Percentiles rank a stretch among this genome's conserved stretches.
Conservation (phyloP, 73 alveolate species). For the Paramecium octaurelia region DNA sequence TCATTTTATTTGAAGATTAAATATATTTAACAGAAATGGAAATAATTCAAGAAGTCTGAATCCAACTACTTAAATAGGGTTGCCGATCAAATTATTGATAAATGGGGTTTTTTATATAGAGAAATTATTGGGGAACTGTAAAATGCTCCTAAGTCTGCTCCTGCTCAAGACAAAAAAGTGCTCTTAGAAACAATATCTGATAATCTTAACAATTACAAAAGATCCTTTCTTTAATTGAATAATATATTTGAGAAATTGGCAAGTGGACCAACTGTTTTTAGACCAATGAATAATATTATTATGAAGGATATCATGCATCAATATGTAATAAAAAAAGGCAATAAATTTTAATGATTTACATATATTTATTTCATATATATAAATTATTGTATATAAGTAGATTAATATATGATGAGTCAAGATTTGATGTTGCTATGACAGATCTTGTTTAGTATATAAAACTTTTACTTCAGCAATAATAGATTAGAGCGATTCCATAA, state of each 20-base stretch:
- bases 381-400: not conserved
- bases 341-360: not conserved
- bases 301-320: slow-evolving; percentile 18
- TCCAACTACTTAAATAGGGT: not conserved
- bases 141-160: not conserved
- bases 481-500: not conserved
- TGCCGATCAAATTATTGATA: not conserved
- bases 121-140: not conserved
- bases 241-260: not conserved
- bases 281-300: slow-evolving; percentile 28
- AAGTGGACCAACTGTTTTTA: not conserved
- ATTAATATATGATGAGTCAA: not conserved
- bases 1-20: not conserved
- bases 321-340: not conserved
- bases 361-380: not conserved
- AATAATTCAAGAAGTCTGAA: not conserved
- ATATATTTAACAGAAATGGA: slow-evolving; percentile 14
- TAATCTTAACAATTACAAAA: not conserved
- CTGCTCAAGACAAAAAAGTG: not conserved
- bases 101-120: slow-evolving; percentile 13
- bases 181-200: not conserved
- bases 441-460: not conserved
- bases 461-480: not conserved
- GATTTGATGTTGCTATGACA: not conserved
- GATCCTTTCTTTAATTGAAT: not conserved